Conservation (phyloP, 2,329 filamentous ascomycete genomes). For the Colletotrichum caudatum region DNA sequence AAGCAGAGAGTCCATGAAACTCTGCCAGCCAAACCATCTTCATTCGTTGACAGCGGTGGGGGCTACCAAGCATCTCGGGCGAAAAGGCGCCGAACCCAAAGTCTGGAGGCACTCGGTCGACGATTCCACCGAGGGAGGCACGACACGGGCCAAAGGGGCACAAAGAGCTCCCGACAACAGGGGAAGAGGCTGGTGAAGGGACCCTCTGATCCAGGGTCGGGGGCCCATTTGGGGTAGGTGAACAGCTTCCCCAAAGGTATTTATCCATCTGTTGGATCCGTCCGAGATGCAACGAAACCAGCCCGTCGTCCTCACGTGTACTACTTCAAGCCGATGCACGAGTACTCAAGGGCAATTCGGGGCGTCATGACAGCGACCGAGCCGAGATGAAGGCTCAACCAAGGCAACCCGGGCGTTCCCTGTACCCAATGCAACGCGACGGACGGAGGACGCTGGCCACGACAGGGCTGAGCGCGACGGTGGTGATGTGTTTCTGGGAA, state of each 20-base stretch:
- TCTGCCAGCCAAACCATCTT: background rate
- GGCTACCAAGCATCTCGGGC: background rate
- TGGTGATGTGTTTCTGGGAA: background rate
- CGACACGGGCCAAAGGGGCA: background rate
- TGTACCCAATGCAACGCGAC: no score
- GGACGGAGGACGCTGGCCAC: background rate
- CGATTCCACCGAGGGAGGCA: background rate
- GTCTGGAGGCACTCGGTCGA: conserved; percentile 12
- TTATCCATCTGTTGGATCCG: no score
- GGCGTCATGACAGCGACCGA: background rate
- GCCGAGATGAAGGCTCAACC: background rate
- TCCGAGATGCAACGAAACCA: no score
- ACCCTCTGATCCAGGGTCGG: conserved; percentile 21
- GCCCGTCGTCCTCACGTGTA: no score
- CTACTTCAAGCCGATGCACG: no score
- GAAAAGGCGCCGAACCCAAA: conserved; percentile 14
- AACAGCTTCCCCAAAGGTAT: background rate
- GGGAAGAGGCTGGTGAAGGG: background rate
- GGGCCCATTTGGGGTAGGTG: background rate
- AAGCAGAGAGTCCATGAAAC: background rate
- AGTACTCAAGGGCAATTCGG: background rate
- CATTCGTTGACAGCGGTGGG: conserved; percentile 26
- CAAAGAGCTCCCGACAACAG: background rate
- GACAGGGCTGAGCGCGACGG: background rate
- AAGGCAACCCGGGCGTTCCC: no score